Base-by-base conservation (phyloP, 192 early-diverging fungal species). In the Coemansia biformis region DNA sequence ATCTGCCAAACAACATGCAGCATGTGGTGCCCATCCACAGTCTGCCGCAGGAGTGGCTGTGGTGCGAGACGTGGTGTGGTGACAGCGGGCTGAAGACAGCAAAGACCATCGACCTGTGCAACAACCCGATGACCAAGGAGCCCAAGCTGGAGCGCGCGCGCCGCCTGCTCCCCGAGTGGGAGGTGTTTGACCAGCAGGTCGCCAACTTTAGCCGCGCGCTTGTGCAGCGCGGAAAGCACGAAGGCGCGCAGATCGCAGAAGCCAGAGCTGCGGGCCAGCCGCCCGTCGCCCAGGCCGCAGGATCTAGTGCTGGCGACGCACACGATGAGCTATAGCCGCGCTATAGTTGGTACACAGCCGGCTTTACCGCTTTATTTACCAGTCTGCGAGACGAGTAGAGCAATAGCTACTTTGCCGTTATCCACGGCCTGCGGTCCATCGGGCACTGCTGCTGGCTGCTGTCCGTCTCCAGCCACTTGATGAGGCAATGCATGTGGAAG, bases 51-150 rank as follows among this genome's bases (percentile, higher is more conserved):
- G 92, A 95, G 43, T 98, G 95, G 95, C 75, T 99, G 38, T 99
- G 96, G 96, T 99, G 96, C 57, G 92, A 96, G 68, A 99, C 96
- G 7, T 99, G 96, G 96, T 99, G 96, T 63, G 83, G 85, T 23
- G 90, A 96, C 57, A 82, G 79, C 41, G 79, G 79, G 4, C 57
- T 96, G 36, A 79, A 78, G n/a, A 83, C 45, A 12, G 96, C 96
- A 4, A 95, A 92, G 68, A 96, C 96, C 0, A 99, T 99, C 49
- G 96, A 99, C 76, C 75, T 99, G 84, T 99, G 96, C 79, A 99
- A 99, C 59, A 96, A 99, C 71, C 96, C 96, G 2, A 75, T 96
- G 63, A 99, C 93, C 6, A 96, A 94, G 63, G 96, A 99, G 49
- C 93, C 93, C n/a, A 99, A 99, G 76, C 77, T 99, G 6, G 86